Evolutionary conservation across 108 stramenopile species (phyloP), one percentile per base, ranked within the genome.

Genomic region (Seminavis robusta): DNA sequence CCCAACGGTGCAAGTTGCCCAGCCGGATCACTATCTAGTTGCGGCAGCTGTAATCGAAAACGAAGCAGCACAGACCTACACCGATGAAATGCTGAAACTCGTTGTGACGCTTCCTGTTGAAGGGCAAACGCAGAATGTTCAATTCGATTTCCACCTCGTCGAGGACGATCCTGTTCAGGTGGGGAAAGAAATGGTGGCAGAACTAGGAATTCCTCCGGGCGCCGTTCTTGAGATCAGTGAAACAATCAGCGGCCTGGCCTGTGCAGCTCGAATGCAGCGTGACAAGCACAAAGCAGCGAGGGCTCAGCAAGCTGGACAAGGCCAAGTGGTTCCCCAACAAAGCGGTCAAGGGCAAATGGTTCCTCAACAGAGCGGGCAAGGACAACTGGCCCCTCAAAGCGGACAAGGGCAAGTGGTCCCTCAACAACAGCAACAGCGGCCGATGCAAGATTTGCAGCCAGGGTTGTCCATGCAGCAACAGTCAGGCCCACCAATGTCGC

Each of bases 131-230:
- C 71, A 80, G 46, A 89, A 83, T 19, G 88, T 91, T 11, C 83
- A 92, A 61, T 94, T 94, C 54, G 77, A 77, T 7, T 94, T 88
- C 64, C 77, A 94, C 73, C 60, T 94, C 5, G 83, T 90, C 0
- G 65, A 88, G 32, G 94, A 94, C 58, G 88, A 94, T 55, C 84
- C 94, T 15, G 74, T 89, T 36, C 77, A 83, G 59, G 82, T 94
- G 43, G 90, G 86, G 16, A 82, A 81, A 45, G 94, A 94, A 70
- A 88, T 94, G 84, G 83, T 88, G 11, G 70, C 81, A 20, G 94
- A 92, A 42, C 75, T 94, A 33, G 79, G 77, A 28, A 84, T 94
- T 23, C 87, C 83, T 5, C 68, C 74, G 38, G 84, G 72, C 52
- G 86, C 86, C 16, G 81, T 93, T 0, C 64, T 89, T 30, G 92